Evolutionary conservation across 352 stramenopile species (phyloP), one percentile per base, ranked within the genome.

Genomic region (Phytophthora sojae): DNA sequence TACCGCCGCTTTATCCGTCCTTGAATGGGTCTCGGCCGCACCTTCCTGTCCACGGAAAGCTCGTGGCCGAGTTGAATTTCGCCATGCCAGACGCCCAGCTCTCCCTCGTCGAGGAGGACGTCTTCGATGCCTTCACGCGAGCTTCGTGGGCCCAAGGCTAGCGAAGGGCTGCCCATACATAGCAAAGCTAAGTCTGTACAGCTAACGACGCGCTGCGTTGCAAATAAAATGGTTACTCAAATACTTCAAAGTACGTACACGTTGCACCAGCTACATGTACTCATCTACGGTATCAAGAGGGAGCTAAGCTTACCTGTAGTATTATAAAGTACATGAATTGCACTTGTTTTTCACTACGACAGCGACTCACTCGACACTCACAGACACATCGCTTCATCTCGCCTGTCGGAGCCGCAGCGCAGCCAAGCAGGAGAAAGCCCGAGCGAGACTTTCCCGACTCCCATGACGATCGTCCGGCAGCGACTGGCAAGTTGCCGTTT

Each of bases 401-500:
- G 29, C 29, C 29, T 32, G 29, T 11, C 29, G 29, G 29, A 32
- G 29, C 6, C 9, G 29, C 6, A 32, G 29, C 29, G 29, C 29
- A 32, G 29, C 0, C 9, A 32, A 32, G 29, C 29, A 7, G 29
- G 29, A 32, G 29, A 32, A 51, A 51, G 15, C 14, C 44, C 44
- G 6, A 50, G 15, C 15, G 15, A 21, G 14, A 50, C 6, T 23
- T 51, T 51, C 17, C 42, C 44, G 44, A 9, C 6, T 12, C n/a
- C 30, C 47, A 32, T 32, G n/a, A 53, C 15, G 11, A 23, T 14
- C 19, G 45, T 57, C 29, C 9, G 29, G 29, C 29, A 44, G 29
- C 32, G 59, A 39, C 47, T 65, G 49, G 60, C 50, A 60, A 59
- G 35, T 60, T 67, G 49, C 32, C 19, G 23, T 50, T 68, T 68